Evolutionary conservation across 306 rosid species (phyloP), one percentile per base, ranked within the genome.

Genomic region (Malus fusca): DNA sequence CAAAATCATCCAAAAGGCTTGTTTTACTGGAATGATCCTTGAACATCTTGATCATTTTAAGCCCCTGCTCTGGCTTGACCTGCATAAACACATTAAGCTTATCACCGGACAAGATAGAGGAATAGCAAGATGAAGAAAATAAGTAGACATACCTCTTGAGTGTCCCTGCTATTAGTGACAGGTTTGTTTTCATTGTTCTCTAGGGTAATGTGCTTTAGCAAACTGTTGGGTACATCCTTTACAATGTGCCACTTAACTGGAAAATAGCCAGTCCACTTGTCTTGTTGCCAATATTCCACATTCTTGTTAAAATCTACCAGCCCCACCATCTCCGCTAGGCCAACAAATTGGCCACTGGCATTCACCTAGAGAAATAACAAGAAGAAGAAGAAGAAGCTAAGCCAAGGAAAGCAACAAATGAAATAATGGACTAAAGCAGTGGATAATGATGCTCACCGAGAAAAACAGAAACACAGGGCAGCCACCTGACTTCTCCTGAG

Each of bases 221-320:
- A 81, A 83, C 90, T 92, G 89, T 95, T 95, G 11, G 99, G 96
- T 35, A 95, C 96, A 80, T 95, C 99, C 87, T 95, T 95, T 28
- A 95, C 97, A 44, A 95, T 76, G 79, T 89, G 97, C 99, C 99
- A 95, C 87, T 89, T 92, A 3, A 95, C 90, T 67, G 97, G 97
- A 76, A 95, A 92, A 72, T 96, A 95, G 71, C 99, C 99, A 59
- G 90, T 95, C 99, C 99, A 95, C 85, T 92, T 95, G 84, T 95
- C 99, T 72, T 95, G 99, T 65, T 95, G 99, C 99, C 99, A 95
- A 76, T 95, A 89, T 88, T 92, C 99, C 68, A 95, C 72, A 75
- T 84, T 95, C 82, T 86, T 89, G 77, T 92, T 83, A 74, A 95
- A 95, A 80, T 95, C 97, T 63, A 95, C 99, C 0, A 89, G 89